phyloP scores from a whole-genome alignment of 345 rosid genomes.

The Sisymbrium irio region DNA sequence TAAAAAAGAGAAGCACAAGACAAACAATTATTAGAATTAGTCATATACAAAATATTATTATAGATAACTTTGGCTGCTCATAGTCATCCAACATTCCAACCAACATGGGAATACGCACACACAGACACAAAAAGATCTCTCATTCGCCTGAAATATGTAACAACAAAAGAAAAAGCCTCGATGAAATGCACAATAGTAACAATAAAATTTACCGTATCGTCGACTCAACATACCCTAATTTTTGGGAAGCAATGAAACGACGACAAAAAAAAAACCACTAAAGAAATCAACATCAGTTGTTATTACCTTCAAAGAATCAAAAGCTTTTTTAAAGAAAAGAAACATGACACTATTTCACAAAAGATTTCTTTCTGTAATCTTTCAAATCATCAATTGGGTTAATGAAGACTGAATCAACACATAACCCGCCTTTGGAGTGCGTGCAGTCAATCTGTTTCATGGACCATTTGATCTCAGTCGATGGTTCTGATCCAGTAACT shows the following conservation, averaged over 20 bases:
- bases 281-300: background rate
- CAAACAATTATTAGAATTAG: background rate
- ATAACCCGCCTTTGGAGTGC: slow-evolving; percentile 89
- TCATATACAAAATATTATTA: slow-evolving; percentile 4
- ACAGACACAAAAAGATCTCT: background rate
- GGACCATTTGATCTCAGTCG: slow-evolving; percentile 70
- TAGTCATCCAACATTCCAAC: background rate
- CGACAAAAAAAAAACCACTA: background rate
- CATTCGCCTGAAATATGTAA: slow-evolving; percentile 23
- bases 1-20: background rate
- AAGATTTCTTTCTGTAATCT: slow-evolving; percentile 42
- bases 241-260: slow-evolving; percentile 8
- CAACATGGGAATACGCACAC: slow-evolving; percentile 1
- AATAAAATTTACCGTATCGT: slow-evolving; percentile 14
- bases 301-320: slow-evolving; percentile 9
- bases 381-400: slow-evolving; percentile 63
- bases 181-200: slow-evolving; percentile 20
- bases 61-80: slow-evolving; percentile 2
- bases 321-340: background rate
- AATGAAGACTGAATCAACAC: slow-evolving; percentile 87
- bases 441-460: slow-evolving; percentile 98
- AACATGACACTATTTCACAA: slow-evolving; percentile 1
- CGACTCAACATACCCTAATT: slow-evolving; percentile 19
- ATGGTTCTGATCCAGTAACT: slow-evolving; percentile 56
- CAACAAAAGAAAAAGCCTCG: slow-evolving; percentile 10